Evolutionary conservation across 495 filamentous ascomycete genomes (phyloP).

Genomic region (Staphylotrichum tortipilum): DNA sequence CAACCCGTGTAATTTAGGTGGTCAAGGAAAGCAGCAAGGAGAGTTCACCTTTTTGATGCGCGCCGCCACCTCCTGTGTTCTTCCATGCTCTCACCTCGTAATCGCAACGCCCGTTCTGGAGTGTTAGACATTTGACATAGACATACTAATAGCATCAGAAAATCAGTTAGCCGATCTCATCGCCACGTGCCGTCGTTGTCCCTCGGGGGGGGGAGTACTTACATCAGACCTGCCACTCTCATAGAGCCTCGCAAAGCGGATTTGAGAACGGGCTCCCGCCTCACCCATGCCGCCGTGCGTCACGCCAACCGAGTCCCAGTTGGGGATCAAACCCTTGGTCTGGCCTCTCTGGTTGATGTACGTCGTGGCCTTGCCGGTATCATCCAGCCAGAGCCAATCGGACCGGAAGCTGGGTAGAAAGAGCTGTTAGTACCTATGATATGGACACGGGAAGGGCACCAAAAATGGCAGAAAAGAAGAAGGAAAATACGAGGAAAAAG

Average conservation of each 20-base stretch:
- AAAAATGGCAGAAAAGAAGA: too few relatives aligned
- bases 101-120: not conserved
- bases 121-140: not conserved
- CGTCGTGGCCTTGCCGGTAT: slow-evolving; percentile 13
- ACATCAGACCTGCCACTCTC: not conserved
- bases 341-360: slow-evolving; percentile 23
- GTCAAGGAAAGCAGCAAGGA: not conserved
- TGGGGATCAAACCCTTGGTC: slow-evolving; percentile 4
- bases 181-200: too few relatives aligned
- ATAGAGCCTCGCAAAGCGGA: not conserved
- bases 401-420: slow-evolving; percentile 5
- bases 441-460: too few relatives aligned
- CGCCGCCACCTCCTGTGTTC: not conserved
- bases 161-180: too few relatives aligned
- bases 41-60: not conserved
- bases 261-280: not conserved
- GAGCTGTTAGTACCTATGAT: not conserved
- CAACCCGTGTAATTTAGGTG: not conserved
- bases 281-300: slow-evolving; percentile 3
- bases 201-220: too few relatives aligned
- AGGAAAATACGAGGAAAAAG: too few relatives aligned
- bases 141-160: not conserved
- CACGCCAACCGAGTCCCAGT: slow-evolving; percentile 5
- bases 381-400: slow-evolving; percentile 26
- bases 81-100: not conserved